A percentile compares a stretch with the other conserved stretches of the same genome.
These are phyloP conservation scores for Liriodendron chinense DNA, from an alignment of 164 flowering plant species.

Conservation along the genomic window DNA sequence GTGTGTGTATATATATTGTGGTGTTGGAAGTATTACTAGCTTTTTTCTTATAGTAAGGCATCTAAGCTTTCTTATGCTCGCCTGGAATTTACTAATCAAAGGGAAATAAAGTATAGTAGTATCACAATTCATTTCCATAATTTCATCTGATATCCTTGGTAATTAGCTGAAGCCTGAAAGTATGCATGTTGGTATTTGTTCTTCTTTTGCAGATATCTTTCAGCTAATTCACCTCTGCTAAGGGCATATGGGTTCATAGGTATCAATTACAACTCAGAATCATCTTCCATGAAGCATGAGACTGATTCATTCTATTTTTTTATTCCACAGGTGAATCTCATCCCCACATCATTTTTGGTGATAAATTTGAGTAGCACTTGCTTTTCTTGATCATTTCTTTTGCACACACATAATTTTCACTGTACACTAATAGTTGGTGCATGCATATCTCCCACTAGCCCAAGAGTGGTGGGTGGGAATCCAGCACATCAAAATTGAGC, in stretches of 20 bases:
- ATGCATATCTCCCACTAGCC: no score
- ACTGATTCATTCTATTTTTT: conserved; percentile 57
- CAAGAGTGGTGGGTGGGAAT: no score
- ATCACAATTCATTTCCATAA: background rate
- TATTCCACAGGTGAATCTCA: conserved; percentile 73
- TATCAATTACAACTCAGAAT: conserved; percentile 29
- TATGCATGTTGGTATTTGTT: conserved; percentile 1
- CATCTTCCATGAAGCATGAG: conserved; percentile 44
- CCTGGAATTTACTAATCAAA: background rate
- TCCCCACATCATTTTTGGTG: background rate
- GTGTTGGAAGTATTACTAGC: no score
- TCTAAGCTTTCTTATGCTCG: background rate
- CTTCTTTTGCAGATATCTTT: conserved; percentile 64
- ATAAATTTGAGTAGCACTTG: background rate
- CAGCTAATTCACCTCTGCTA: conserved; percentile 46
- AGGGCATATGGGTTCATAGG: conserved; percentile 72
- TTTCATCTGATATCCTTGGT: conserved; percentile 1
- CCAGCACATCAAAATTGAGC: no score
- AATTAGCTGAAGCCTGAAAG: conserved; percentile 11
- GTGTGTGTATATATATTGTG: no score
- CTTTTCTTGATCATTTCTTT: background rate
- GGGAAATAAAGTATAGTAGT: background rate
- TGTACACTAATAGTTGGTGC: no score
- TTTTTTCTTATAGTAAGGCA: no score
- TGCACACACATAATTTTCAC: no score